Evolutionary conservation across 208 protist genomes (phyloP).

Genomic region (Leishmania aethiopica): DNA sequence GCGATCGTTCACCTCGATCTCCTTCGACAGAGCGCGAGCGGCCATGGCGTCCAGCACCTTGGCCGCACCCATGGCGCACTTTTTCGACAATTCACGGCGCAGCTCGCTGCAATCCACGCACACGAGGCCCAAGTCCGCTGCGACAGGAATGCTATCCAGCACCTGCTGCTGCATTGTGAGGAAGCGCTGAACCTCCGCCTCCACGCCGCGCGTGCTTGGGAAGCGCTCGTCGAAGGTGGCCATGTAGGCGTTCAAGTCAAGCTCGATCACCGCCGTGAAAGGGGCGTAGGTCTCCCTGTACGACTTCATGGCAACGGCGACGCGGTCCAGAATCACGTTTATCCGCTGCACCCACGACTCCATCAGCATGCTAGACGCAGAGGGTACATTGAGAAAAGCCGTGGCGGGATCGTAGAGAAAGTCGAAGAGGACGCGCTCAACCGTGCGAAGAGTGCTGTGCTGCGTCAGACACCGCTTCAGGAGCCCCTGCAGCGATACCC

Average conservation of each 20-base stretch:
- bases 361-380: constrained; percentile 51
- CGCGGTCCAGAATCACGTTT: constrained; percentile 51
- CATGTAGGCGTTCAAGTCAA: constrained; percentile 82
- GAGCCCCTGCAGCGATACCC: constrained; percentile 57
- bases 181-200: constrained; percentile 79
- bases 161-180: constrained; percentile 63
- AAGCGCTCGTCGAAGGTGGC: constrained; percentile 71
- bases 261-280: constrained; percentile 72
- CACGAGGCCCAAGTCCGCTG: constrained; percentile 79
- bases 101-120: constrained; percentile 81
- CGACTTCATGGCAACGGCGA: constrained; percentile 48
- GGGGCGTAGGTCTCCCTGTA: constrained; percentile 79
- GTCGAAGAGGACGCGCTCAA: constrained; percentile 90
- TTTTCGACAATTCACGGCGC: constrained; percentile 66
- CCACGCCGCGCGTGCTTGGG: constrained; percentile 66
- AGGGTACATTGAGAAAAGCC: constrained; percentile 66
- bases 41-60: constrained; percentile 81
- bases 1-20: constrained; percentile 61
- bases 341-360: constrained; percentile 61
- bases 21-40: constrained; percentile 68
- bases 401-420: constrained; percentile 91
- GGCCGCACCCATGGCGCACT: constrained; percentile 68
- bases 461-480: constrained; percentile 75
- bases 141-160: constrained; percentile 58
- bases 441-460: constrained; percentile 84